Conservation (phyloP, 495 filamentous ascomycete genomes). For the Bathelium albidoporum region DNA sequence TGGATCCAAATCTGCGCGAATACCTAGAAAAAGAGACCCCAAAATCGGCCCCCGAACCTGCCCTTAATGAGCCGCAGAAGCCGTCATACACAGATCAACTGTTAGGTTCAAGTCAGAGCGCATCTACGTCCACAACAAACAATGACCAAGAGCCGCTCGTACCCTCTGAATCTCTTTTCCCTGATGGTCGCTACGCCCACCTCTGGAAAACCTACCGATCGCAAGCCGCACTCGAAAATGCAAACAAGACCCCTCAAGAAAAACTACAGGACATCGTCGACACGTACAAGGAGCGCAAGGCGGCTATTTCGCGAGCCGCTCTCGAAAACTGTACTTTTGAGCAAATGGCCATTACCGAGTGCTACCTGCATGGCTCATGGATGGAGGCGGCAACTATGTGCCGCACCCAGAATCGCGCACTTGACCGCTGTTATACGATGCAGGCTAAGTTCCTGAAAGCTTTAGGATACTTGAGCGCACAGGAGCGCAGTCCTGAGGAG, state of each 20-base stretch:
- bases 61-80: conserved; percentile 16
- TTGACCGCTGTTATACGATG: conserved; percentile 72
- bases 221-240: conserved; percentile 49
- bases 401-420: conserved; percentile 52
- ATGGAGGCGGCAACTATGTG: conserved; percentile 61
- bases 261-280: conserved; percentile 67
- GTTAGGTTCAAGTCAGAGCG: conserved; percentile 15
- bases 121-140: conserved; percentile 9
- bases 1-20: conserved; percentile 74
- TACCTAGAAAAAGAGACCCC: conserved; percentile 73
- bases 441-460: conserved; percentile 84
- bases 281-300: conserved; percentile 70
- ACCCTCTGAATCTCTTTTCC: conserved; percentile 49
- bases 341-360: conserved; percentile 62
- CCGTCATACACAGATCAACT: conserved; percentile 17
- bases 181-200: conserved; percentile 85
- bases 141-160: conserved; percentile 16
- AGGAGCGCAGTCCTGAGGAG: conserved; percentile 51
- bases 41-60: conserved; percentile 48
- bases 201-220: conserved; percentile 84
- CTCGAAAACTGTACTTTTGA: conserved; percentile 90
- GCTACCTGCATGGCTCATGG: conserved; percentile 58
- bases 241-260: conserved; percentile 59
- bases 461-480: conserved; percentile 70
- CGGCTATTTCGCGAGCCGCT: conserved; percentile 66